These are phyloP conservation scores for Fusarium tanahbumbuense DNA, from an alignment of 2,329 filamentous ascomycete genomes.

Conservation along the genomic window DNA sequence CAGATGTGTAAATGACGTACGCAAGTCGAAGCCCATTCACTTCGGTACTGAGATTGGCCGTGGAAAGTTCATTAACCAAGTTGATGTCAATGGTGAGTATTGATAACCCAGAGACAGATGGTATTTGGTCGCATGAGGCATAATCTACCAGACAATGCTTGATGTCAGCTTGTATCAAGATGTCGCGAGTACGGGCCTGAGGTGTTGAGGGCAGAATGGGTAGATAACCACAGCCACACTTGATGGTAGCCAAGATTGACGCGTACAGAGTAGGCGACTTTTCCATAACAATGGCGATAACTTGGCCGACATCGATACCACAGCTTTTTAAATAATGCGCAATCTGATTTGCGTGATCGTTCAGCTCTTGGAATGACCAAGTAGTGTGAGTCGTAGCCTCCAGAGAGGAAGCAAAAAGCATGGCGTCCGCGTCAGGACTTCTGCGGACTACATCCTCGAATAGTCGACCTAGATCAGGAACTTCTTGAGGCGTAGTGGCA, in stretches of 20 bases:
- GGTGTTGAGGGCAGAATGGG: conserved; percentile 82
- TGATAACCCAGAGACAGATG: conserved; percentile 25
- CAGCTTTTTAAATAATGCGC: conserved; percentile 63
- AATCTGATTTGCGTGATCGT: conserved; percentile 71
- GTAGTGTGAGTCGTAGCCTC: conserved; percentile 47
- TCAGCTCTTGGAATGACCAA: conserved; percentile 74
- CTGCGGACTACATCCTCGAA: conserved; percentile 65
- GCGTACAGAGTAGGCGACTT: conserved; percentile 80
- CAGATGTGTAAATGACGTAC: conserved; percentile 86
- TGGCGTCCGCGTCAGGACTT: conserved; percentile 67
- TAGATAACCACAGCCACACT: conserved; percentile 82
- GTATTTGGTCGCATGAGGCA: conserved; percentile 31
- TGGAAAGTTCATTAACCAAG: conserved; percentile 46
- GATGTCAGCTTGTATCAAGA: conserved; percentile 71
- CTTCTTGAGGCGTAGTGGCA: conserved; percentile 49
- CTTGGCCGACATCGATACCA: conserved; percentile 62
- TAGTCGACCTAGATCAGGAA: conserved; percentile 60
- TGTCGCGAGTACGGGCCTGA: conserved; percentile 66
- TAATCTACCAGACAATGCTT: conserved; percentile 58
- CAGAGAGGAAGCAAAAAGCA: conserved; percentile 69
- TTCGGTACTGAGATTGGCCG: conserved; percentile 52
- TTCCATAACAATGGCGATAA: conserved; percentile 81
- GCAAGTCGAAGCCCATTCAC: conserved; percentile 66
- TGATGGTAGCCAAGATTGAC: conserved; percentile 78
- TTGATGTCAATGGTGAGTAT: conserved; percentile 52